Evolutionary conservation across 23 red algal species (phyloP), one percentile per base, ranked within the genome.

Genomic region (Gracilaria gracilis): DNA sequence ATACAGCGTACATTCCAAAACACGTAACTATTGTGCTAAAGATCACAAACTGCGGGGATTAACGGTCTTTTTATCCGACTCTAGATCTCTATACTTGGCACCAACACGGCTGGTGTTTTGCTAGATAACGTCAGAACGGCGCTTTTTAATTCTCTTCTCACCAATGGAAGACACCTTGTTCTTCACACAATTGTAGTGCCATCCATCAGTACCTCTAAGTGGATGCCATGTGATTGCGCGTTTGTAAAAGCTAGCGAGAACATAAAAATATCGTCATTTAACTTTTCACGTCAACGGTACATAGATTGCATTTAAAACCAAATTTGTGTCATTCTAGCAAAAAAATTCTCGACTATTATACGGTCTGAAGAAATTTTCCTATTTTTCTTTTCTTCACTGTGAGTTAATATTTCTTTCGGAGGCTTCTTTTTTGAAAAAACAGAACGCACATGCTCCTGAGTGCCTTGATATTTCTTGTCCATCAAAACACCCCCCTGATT

Each of bases 271-370:
- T 70, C 17, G 33, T 75, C 65, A 5, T 88, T 77, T 9, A n/a
- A n/a, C 28, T 58, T 65, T 61, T 75, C 64, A 25, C 29, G 29
- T 67, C 84, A 77, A 36, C 84, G 51, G 0, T 39, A 59, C n/a
- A 32, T 88, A 16, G 5, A 36, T 9, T 7, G 58, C 0, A 88
- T 75, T 21, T 0, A 17, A 77, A 11, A 32, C 64, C 67, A 75
- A 0, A 76, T 34, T 57, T n/a, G 25, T 20, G 15, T 75, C 50
- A 88, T 35, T 27, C 31, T 25, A 32, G 67, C 64, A 59, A 77
- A 88, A 59, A 48, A 77, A 75, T 75, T 75, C 0, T 88, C 84
- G 44, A 88, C 84, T 36, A 88, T 79, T 39, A 77, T 79, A 2
- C 84, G 35, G 57, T 88, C 65, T 0, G 0, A 9, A 55, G 84